Evolutionary conservation across 1,284 basidiomycete genomes (phyloP).

Genomic region (Papiliotrema fonsecae): DNA sequence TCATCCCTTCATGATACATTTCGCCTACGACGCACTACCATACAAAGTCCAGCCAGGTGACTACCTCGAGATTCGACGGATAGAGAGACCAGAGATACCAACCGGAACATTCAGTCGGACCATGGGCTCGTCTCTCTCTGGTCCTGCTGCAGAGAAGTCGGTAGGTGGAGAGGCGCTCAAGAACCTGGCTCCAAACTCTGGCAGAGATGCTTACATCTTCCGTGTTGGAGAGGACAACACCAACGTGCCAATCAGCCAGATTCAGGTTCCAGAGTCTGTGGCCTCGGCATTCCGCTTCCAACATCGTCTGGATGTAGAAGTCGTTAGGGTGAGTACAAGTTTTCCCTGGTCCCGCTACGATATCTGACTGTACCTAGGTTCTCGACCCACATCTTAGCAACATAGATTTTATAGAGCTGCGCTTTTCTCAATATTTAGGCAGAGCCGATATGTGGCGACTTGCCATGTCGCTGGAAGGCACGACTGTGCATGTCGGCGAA

Average conservation of each 20-base stretch:
- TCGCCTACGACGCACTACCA: conserved; percentile 33
- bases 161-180: conserved; percentile 29
- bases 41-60: conserved; percentile 36
- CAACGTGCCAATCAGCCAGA: conserved; percentile 33
- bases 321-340: conserved; percentile 33
- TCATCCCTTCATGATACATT: conserved; percentile 19
- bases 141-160: no score
- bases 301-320: conserved; percentile 44
- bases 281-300: conserved; percentile 44
- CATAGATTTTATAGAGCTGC: conserved; percentile 79
- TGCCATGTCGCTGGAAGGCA: conserved; percentile 59
- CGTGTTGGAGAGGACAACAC: conserved; percentile 34
- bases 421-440: conserved; percentile 87
- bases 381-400: conserved; percentile 57
- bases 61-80: conserved; percentile 39
- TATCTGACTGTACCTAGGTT: conserved; percentile 53
- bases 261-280: conserved; percentile 40
- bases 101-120: no score
- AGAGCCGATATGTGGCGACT: conserved; percentile 91
- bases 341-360: conserved; percentile 34
- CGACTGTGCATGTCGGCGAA: conserved; percentile 59
- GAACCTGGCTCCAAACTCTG: conserved; percentile 26
- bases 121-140: no score
- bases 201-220: conserved; percentile 41
- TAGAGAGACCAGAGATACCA: no score